Percentiles rank a stretch among this genome's conserved stretches.
phyloP scores from a whole-genome alignment of 1,284 basidiomycete species.

The Cutaneotrichosporon sp. region DNA sequence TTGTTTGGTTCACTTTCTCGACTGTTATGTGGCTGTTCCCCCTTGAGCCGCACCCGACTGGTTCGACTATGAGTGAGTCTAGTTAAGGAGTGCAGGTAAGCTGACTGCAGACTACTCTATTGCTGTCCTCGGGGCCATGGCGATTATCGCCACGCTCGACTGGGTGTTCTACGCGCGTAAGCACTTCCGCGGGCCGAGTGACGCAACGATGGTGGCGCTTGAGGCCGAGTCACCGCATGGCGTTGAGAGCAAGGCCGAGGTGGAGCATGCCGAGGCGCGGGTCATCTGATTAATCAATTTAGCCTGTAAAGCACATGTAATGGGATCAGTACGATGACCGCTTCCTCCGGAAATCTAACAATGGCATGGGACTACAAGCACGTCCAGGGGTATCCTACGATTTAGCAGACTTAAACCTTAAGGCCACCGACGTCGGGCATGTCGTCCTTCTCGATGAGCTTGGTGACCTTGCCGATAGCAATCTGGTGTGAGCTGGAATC shows the following conservation, averaged over 20 bases:
- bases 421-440: slow-evolving; percentile 11
- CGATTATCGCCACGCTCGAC: slow-evolving; percentile 15
- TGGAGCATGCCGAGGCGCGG: neutral
- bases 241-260: neutral
- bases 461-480: slow-evolving; percentile 68
- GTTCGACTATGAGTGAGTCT: slow-evolving; percentile 22
- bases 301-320: neutral
- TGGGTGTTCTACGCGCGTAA: slow-evolving; percentile 23
- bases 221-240: slow-evolving; percentile 4
- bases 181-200: slow-evolving; percentile 20
- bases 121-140: slow-evolving; percentile 21
- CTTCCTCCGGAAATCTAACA: neutral
- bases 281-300: neutral
- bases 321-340: neutral
- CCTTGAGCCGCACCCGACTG: slow-evolving; percentile 14
- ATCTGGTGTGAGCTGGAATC: neutral
- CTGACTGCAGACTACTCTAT: slow-evolving; percentile 20
- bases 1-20: slow-evolving; percentile 16
- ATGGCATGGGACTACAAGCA: neutral
- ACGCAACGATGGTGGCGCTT: slow-evolving; percentile 15
- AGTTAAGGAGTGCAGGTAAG: neutral
- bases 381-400: neutral
- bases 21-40: slow-evolving; percentile 27
- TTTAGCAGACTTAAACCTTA: neutral
- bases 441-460: slow-evolving; percentile 49